A percentile compares a stretch with the other conserved stretches of the same genome.
Evolutionary conservation across 2,329 filamentous ascomycete species (phyloP).

Genomic region (Penicillium sp.): DNA sequence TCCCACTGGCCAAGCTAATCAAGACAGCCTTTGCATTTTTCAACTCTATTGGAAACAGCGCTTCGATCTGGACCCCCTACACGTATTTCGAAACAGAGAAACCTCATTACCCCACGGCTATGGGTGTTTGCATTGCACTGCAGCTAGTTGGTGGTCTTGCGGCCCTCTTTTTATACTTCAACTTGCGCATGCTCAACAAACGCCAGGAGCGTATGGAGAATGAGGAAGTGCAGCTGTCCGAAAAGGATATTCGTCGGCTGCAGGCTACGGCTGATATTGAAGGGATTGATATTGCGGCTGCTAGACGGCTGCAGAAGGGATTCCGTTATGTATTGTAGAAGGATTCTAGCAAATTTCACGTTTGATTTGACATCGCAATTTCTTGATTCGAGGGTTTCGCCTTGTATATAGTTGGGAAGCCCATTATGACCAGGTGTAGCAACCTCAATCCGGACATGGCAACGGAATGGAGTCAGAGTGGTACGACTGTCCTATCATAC

Average conservation of each 20-base stretch:
- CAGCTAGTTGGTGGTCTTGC: conserved; percentile 37
- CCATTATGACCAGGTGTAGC: no score
- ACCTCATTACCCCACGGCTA: conserved; percentile 42
- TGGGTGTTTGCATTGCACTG: conserved; percentile 45
- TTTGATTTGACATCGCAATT: not conserved
- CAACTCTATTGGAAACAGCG: conserved; percentile 55
- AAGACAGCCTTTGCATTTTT: conserved; percentile 51
- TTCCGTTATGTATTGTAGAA: conserved; percentile 52
- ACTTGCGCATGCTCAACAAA: conserved; percentile 49
- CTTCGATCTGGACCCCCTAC: conserved; percentile 53
- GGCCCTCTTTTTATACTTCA: conserved; percentile 39
- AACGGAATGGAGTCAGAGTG: not conserved
- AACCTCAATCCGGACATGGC: not conserved
- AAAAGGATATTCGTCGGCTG: conserved; percentile 48
- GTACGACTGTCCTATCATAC: not conserved
- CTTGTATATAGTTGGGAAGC: no score
- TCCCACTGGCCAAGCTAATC: not conserved
- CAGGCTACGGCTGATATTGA: conserved; percentile 53
- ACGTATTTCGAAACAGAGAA: conserved; percentile 44
- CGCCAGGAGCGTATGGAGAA: conserved; percentile 52
- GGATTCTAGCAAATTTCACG: not conserved
- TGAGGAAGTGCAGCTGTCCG: conserved; percentile 45
- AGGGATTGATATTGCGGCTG: conserved; percentile 50
- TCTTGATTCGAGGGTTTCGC: not conserved
- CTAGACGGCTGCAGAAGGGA: conserved; percentile 53